Evolutionary conservation across 345 rosid genomes (phyloP), one percentile per base, ranked within the genome.

Genomic region (Brassica cretica): DNA sequence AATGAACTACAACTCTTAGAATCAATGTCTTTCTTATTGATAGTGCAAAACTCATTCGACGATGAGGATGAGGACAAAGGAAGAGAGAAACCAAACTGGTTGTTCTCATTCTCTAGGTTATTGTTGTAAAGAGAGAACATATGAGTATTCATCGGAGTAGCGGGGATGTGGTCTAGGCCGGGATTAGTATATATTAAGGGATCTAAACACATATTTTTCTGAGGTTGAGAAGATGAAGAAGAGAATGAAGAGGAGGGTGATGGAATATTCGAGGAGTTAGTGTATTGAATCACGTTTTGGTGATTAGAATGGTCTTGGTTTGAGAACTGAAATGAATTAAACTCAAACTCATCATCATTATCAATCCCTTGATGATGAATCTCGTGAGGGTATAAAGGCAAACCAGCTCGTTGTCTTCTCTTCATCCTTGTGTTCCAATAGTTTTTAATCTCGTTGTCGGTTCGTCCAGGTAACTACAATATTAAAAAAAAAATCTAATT

Each of bases 361-460:
- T 24, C 67, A 74, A 16, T 64, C 15, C 41, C 66, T 70, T 69
- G 82, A 73, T 74, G 59, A 0, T 78, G 80, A 41, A 73, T 55
- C 41, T 88, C 89, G 64, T 85, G 87, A 46, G 96, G 93, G 81
- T 93, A 89, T 25, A 91, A 74, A 10, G 96, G 98, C 60, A 89
- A 75, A n/a, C 91, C 88, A 1, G 97, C 89, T 83, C 94, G 73
- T 35, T 87, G 93, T 7, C 88, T 87, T 79, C 97, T 84, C 85
- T 91, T 93, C 85, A 83, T 81, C 66, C 97, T 84, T 0, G 98
- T 89, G 71, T 93, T 91, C 98, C 98, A 93, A 77, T 83, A 93
- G 75, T 93, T 93, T 70, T 93, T 93, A 60, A 93, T 93, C 78
- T 93, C 98, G 64, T 93, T 93, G 66, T 93, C 97, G 5, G 98